Evolutionary conservation across 345 rosid genomes (phyloP).

Genomic region (Acer campestre): DNA sequence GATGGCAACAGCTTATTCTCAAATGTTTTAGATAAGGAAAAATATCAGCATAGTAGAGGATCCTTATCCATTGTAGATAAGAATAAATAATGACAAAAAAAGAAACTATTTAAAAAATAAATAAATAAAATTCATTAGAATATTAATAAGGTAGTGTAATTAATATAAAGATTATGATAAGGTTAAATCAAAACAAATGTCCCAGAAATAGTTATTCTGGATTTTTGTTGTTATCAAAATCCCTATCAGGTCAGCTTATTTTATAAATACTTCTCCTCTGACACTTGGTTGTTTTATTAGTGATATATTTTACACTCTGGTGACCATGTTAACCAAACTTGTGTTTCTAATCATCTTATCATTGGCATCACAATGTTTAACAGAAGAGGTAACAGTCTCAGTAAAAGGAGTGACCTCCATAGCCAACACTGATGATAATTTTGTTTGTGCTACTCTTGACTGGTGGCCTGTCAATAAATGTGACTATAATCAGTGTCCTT

Average conservation of each 20-base stretch:
- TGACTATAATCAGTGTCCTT: constrained; percentile 59
- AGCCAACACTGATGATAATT: constrained; percentile 50
- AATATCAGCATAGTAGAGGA: no score
- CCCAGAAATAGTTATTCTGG: no score
- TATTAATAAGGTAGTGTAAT: no score
- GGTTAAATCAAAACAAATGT: no score
- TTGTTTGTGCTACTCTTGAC: constrained; percentile 63
- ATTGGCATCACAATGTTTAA: constrained; percentile 13
- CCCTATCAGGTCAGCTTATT: not conserved
- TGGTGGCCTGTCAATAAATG: constrained; percentile 69
- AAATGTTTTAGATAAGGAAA: no score
- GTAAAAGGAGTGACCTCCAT: constrained; percentile 40
- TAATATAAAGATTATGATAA: no score
- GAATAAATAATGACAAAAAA: no score
- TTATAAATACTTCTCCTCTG: not conserved
- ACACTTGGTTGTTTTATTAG: not conserved
- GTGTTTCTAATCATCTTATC: constrained; percentile 4
- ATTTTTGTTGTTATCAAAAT: not conserved
- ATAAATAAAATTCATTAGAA: no score
- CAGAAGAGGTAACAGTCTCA: constrained; percentile 33
- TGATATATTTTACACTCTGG: not conserved
- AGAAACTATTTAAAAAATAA: no score
- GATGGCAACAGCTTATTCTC: no score
- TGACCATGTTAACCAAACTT: constrained; percentile 9
- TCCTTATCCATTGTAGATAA: no score